Conservation (phyloP, 768 basidiomycete genomes). For the Vararia minispora region DNA sequence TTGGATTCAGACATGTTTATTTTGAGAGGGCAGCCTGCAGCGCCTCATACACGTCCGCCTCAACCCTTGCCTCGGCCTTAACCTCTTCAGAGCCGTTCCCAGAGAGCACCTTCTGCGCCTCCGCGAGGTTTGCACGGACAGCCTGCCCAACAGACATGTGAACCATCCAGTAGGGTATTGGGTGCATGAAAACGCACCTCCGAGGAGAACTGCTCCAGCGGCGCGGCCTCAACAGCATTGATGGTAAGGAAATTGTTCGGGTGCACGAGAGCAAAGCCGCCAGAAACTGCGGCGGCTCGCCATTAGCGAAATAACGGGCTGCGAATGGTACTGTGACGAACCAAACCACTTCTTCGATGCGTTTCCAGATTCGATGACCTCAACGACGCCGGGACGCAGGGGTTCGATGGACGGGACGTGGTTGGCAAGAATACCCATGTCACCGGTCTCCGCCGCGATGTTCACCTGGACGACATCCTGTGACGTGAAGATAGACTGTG, state of each 20-base stretch:
- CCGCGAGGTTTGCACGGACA: slow-evolving; percentile 79
- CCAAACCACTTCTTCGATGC: slow-evolving; percentile 95
- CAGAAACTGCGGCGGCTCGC: slow-evolving; percentile 50
- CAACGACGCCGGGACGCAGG: slow-evolving; percentile 86
- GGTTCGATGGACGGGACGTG: slow-evolving; percentile 97
- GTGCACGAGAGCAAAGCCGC: slow-evolving; percentile 96
- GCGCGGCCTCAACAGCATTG: slow-evolving; percentile 94
- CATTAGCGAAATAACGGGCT: not conserved
- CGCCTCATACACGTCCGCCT: slow-evolving; percentile 94
- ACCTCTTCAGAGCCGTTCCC: slow-evolving; percentile 88
- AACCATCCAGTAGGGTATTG: not conserved
- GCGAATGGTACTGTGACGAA: slow-evolving; percentile 28
- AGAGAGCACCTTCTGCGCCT: slow-evolving; percentile 70
- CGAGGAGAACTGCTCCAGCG: slow-evolving; percentile 78
- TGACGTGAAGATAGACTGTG: slow-evolving; percentile 82
- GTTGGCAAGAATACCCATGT: slow-evolving; percentile 99
- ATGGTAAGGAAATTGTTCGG: slow-evolving; percentile 95
- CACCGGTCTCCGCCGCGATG: slow-evolving; percentile 85
- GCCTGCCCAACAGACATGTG: slow-evolving; percentile 40
- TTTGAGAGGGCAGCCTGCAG: slow-evolving; percentile 75
- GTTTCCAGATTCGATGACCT: slow-evolving; percentile 77
- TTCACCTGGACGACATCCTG: slow-evolving; percentile 94
- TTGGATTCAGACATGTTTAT: too few species aligned
- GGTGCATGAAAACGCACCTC: slow-evolving; percentile 50
- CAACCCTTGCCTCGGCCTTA: slow-evolving; percentile 87